A percentile compares a stretch with the other conserved stretches of the same genome.
Conservation (phyloP, 1,284 basidiomycete species). For the Naganishia albida region DNA sequence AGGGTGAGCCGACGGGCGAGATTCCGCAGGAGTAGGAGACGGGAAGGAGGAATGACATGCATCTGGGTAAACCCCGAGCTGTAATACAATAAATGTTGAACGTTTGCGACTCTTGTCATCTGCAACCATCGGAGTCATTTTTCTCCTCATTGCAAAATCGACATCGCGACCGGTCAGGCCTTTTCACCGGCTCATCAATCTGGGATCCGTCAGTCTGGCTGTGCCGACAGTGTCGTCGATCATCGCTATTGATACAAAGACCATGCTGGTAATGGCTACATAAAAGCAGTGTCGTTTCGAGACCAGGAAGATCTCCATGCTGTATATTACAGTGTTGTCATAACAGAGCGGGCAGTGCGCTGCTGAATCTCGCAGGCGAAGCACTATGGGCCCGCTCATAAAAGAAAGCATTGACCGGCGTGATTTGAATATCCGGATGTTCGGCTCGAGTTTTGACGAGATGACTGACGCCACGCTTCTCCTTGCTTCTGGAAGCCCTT, state of each 20-base stretch:
- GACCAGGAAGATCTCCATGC: too few species aligned
- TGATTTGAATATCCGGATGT: slow-evolving; percentile 20
- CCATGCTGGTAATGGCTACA: slow-evolving; percentile 11
- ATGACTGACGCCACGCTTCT: slow-evolving; percentile 11
- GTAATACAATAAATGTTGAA: too few species aligned
- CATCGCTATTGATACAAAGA: not conserved
- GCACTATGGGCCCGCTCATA: slow-evolving; percentile 27
- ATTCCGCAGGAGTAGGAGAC: too few species aligned
- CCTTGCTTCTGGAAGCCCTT: slow-evolving; percentile 18
- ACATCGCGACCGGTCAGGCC: too few species aligned
- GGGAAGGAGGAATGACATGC: too few species aligned
- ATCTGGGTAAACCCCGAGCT: too few species aligned
- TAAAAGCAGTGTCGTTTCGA: not conserved
- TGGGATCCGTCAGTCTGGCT: too few species aligned
- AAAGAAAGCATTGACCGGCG: slow-evolving; percentile 21
- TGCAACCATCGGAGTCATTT: too few species aligned
- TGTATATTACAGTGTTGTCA: not conserved
- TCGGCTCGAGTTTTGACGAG: slow-evolving; percentile 23
- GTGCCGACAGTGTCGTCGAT: not conserved
- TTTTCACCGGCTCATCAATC: too few species aligned
- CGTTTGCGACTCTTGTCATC: too few species aligned
- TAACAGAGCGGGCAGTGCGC: not conserved
- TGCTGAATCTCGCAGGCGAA: slow-evolving; percentile 12
- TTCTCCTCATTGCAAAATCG: too few species aligned
- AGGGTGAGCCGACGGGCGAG: not conserved